Evolutionary conservation across 768 basidiomycete species (phyloP), one percentile per base, ranked within the genome.

Genomic region (Rhodotorula graminis): DNA sequence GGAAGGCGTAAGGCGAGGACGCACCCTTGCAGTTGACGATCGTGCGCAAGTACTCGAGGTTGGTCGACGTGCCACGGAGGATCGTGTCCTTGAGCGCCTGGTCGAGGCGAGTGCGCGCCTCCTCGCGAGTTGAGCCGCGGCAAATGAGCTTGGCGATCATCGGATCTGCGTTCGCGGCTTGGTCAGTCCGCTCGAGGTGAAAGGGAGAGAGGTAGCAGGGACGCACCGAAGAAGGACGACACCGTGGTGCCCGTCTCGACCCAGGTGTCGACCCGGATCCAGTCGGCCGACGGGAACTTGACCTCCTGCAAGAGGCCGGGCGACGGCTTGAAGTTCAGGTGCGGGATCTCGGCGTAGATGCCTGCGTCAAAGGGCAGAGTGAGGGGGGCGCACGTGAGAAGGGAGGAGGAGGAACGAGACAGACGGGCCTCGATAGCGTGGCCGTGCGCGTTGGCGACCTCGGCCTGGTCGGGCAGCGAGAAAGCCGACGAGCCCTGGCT

Each of bases 221-320:
- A 12, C 60, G 52, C 21, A 68, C 67, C 67, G 56, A 75, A 72
- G 64, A 74, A 71, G 25, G 82, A 82, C 42, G 88, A 88, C n/a
- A 88, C 76, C 27, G 69, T 67, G 2, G 79, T 78, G 18, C 80
- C 80, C 15, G 78, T 80, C n/a, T 86, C 80, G 27, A 88, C 79
- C 87, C 87, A 89, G 2, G 83, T 82, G 52, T 82, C 77, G 62
- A 80, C 69, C 15, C 80, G 68, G 25, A 80, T 69, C 44, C 77
- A 78, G 4, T 59, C 25, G 18, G 77, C 53, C 5, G 74, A 52
- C 0, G 81, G 80, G 15, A 86, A 79, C 1, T 81, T 75, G 6
- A 89, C 88, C 50, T 82, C 67, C 70, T 89, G 88, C n/a, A 89
- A 81, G 0, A 88, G 79, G 0, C 88, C 88, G 25, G 88, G 85